These are phyloP conservation scores for Cyphellophora attinorum DNA, from an alignment of 2,329 filamentous ascomycete genomes.

Conservation along the genomic window DNA sequence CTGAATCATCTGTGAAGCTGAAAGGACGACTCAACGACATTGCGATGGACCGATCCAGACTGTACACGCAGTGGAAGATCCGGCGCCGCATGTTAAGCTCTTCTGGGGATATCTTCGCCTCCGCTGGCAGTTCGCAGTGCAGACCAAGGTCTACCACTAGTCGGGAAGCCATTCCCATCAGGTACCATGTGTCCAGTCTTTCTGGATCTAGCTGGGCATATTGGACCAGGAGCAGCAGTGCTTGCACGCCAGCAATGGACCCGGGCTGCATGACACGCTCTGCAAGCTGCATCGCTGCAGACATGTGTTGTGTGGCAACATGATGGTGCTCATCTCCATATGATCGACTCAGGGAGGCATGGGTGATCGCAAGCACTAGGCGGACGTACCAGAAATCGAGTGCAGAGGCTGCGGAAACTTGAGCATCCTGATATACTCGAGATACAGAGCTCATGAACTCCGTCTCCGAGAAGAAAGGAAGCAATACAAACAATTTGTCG, in stretches of 20 bases:
- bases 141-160: constrained; percentile 83
- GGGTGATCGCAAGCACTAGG: constrained; percentile 80
- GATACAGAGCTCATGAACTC: constrained; percentile 69
- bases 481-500: constrained; percentile 66
- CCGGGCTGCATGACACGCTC: constrained; percentile 80
- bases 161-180: constrained; percentile 82
- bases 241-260: constrained; percentile 76
- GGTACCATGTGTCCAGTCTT: constrained; percentile 88
- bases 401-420: constrained; percentile 29
- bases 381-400: constrained; percentile 80
- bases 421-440: constrained; percentile 60
- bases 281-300: constrained; percentile 63
- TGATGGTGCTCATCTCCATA: constrained; percentile 55
- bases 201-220: constrained; percentile 84
- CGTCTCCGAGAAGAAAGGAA: constrained; percentile 76
- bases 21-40: constrained; percentile 81
- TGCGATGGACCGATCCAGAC: constrained; percentile 78
- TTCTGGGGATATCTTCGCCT: constrained; percentile 56
- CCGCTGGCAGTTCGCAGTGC: constrained; percentile 77
- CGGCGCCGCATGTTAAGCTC: constrained; percentile 68
- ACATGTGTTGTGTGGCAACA: constrained; percentile 51
- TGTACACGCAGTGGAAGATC: constrained; percentile 85
- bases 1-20: constrained; percentile 84
- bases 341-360: constrained; percentile 59
- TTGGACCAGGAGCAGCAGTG: constrained; percentile 72